Conservation (phyloP, 768 basidiomycete species). For the Stropharia rugosoannulata region DNA sequence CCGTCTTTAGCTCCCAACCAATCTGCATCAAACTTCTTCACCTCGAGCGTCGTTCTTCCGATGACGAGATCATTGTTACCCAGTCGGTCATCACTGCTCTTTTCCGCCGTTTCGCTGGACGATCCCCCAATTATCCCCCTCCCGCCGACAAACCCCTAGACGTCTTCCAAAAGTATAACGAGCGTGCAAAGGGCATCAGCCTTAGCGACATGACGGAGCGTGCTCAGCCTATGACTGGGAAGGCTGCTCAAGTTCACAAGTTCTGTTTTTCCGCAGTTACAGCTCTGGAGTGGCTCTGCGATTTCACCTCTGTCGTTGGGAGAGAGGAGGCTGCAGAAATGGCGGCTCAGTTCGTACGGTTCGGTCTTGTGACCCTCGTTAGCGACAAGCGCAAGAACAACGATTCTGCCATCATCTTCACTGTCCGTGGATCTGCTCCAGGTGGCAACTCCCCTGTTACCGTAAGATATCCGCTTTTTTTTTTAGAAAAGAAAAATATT, state of each 20-base stretch:
- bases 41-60: slow-evolving; percentile 86
- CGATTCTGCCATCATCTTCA: slow-evolving; percentile 91
- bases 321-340: slow-evolving; percentile 97
- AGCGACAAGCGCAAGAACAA: slow-evolving; percentile 91
- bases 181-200: slow-evolving; percentile 72
- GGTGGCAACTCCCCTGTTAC: slow-evolving; percentile 73
- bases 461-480: slow-evolving; percentile 40
- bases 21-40: slow-evolving; percentile 98
- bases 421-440: slow-evolving; percentile 79
- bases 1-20: slow-evolving; percentile 87
- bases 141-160: slow-evolving; percentile 50
- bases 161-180: slow-evolving; percentile 71
- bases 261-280: slow-evolving; percentile 84
- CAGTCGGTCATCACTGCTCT: slow-evolving; percentile 92
- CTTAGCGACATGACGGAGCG: slow-evolving; percentile 74
- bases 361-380: slow-evolving; percentile 85
- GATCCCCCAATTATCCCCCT: slow-evolving; percentile 75
- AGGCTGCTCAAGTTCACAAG: slow-evolving; percentile 50
- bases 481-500: not conserved
- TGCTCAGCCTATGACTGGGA: slow-evolving; percentile 51
- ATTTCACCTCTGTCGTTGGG: slow-evolving; percentile 94
- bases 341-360: slow-evolving; percentile 96
- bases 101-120: slow-evolving; percentile 93
- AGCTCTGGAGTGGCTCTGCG: slow-evolving; percentile 95
- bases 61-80: slow-evolving; percentile 97